Percentiles rank a stretch among this genome's conserved stretches.
phyloP scores from a whole-genome alignment of 805 yeast genomes.

The Wickerhamiella brachini region DNA sequence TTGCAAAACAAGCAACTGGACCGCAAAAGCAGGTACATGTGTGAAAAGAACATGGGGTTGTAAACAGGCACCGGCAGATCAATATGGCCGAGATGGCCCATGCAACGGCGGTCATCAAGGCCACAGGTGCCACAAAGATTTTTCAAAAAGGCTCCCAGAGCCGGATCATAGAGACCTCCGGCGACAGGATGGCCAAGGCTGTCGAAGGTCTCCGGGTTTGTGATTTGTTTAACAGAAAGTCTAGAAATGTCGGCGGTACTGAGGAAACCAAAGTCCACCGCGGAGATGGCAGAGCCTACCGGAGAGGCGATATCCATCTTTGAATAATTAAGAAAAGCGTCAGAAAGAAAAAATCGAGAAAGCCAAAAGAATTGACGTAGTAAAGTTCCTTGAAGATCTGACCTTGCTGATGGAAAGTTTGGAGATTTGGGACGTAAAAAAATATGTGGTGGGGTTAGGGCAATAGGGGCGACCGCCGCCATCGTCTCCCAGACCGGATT shows the following conservation, averaged over 20 bases:
- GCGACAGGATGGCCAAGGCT: constrained; percentile 89
- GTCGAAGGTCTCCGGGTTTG: constrained; percentile 92
- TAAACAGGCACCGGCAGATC: constrained; percentile 92
- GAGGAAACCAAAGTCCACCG: constrained; percentile 85
- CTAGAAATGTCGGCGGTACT: constrained; percentile 69
- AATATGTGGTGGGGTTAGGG: background rate
- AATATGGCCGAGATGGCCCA: constrained; percentile 97
- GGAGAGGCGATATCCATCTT: constrained; percentile 95
- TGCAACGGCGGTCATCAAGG: constrained; percentile 83
- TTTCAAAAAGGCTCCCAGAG: constrained; percentile 86
- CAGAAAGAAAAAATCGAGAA: background rate
- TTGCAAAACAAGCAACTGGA: constrained; percentile 84
- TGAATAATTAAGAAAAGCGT: background rate
- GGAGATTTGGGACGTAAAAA: background rate
- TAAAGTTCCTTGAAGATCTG: background rate
- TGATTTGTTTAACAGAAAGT: constrained; percentile 87
- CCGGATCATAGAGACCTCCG: constrained; percentile 86
- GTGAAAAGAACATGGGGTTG: constrained; percentile 88
- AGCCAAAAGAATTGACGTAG: background rate
- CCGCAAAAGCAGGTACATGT: constrained; percentile 72
- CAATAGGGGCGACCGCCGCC: background rate
- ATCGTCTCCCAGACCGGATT: background rate
- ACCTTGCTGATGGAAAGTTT: background rate
- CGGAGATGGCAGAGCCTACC: constrained; percentile 82
- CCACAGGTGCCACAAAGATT: constrained; percentile 94